Evolutionary conservation across 2,329 filamentous ascomycete species (phyloP).

Genomic region (Sclerotinia subarctica): DNA sequence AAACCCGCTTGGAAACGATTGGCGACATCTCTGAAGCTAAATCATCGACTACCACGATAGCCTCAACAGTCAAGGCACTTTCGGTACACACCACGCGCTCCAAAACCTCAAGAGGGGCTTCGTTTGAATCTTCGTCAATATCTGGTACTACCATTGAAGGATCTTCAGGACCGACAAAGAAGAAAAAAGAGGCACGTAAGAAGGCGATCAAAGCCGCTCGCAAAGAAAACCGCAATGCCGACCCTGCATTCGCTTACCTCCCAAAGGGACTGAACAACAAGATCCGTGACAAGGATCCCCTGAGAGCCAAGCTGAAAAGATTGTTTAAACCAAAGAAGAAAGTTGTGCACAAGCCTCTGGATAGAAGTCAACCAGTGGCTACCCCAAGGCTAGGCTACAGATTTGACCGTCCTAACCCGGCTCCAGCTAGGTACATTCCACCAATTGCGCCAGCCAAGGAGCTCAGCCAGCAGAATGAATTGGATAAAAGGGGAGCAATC

Average conservation of each 20-base stretch:
- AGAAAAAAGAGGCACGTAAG: not conserved
- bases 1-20: not conserved
- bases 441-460: not conserved
- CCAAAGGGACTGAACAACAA: constrained; percentile 15
- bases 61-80: not conserved
- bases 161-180: not conserved
- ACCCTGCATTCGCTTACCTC: not conserved
- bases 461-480: not conserved
- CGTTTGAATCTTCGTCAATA: not conserved
- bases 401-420: not conserved
- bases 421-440: not conserved
- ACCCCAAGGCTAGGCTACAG: not conserved
- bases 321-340: not conserved
- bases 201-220: constrained; percentile 1
- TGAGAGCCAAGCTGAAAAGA: not conserved
- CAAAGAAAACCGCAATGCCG: not conserved
- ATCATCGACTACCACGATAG: not conserved
- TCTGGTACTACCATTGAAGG: not conserved
- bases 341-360: not conserved
- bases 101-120: not conserved
- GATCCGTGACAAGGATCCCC: not conserved
- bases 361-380: not conserved
- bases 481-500: not conserved
- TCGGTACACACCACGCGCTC: not conserved
- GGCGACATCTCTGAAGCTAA: not conserved